These are phyloP conservation scores for Pythium sp. DNA, from an alignment of 352 stramenopile species.

Conservation along the genomic window DNA sequence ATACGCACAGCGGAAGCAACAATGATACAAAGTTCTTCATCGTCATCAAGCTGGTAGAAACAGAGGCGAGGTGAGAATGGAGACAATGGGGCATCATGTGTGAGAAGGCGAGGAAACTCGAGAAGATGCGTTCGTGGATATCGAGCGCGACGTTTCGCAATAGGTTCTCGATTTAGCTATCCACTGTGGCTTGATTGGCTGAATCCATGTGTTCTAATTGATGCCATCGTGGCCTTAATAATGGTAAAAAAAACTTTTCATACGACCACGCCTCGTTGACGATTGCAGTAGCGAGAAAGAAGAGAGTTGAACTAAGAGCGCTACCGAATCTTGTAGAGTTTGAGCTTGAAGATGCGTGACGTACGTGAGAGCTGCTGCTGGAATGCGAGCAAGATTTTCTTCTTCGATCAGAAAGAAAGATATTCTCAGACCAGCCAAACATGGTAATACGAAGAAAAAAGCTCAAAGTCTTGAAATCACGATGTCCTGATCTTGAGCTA, in stretches of 20 bases:
- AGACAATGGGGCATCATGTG: neutral
- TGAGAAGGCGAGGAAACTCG: neutral
- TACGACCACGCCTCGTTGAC: too few relatives aligned
- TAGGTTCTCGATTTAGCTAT: neutral
- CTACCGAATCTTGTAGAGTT: neutral
- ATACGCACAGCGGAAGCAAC: neutral
- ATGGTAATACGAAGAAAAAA: neutral
- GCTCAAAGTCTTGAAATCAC: neutral
- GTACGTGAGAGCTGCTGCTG: neutral
- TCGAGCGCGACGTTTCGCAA: conserved; percentile 9
- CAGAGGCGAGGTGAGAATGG: neutral
- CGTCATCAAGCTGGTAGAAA: neutral
- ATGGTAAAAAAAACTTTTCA: neutral
- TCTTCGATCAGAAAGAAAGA: neutral
- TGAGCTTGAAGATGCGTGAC: neutral
- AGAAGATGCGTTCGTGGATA: neutral
- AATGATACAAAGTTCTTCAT: neutral
- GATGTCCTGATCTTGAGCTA: neutral
- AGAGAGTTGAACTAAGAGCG: neutral
- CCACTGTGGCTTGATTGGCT: neutral
- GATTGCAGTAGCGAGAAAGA: neutral
- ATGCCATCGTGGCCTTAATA: neutral
- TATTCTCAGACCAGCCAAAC: neutral
- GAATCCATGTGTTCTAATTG: neutral
- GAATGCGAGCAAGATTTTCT: neutral